phyloP scores from a whole-genome alignment of 2,329 filamentous ascomycete genomes.

The Phoma sp. region DNA sequence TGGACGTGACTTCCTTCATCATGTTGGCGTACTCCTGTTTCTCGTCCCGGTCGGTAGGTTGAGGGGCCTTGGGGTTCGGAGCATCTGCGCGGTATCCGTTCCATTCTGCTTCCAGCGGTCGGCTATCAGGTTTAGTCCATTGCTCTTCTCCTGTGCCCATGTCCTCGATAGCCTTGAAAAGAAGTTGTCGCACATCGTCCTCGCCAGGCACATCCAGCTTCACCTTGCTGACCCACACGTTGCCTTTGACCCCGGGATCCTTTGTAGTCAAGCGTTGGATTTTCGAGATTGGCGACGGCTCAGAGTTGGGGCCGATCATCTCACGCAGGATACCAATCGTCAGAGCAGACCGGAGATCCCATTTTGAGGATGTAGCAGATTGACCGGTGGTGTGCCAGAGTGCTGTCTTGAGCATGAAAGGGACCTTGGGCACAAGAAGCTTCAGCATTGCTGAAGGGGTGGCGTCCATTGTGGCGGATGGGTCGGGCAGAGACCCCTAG shows the following conservation, averaged over 20 bases:
- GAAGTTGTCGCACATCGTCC: conserved; percentile 57
- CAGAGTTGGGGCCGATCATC: conserved; percentile 38
- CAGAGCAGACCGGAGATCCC: conserved; percentile 78
- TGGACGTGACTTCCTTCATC: conserved; percentile 69
- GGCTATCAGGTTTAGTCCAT: conserved; percentile 56
- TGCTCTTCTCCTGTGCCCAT: conserved; percentile 52
- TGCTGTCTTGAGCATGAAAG: conserved; percentile 66
- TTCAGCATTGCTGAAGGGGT: conserved; percentile 44
- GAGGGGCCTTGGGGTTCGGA: conserved; percentile 51
- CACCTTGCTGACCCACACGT: conserved; percentile 80
- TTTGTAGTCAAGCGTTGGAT: conserved; percentile 66
- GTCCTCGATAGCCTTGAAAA: conserved; percentile 64
- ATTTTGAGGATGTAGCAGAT: conserved; percentile 74
- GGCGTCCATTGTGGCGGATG: conserved; percentile 38
- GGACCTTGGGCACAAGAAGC: conserved; percentile 53
- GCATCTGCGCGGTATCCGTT: conserved; percentile 69
- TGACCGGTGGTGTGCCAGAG: conserved; percentile 69
- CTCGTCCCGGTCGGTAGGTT: conserved; percentile 64
- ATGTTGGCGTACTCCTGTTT: conserved; percentile 68
- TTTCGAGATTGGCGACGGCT: conserved; percentile 37
- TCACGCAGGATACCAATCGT: conserved; percentile 72
- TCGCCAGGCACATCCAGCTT: conserved; percentile 65
- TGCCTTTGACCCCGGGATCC: conserved; percentile 74
- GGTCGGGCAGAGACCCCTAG: not conserved
- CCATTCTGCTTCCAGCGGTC: conserved; percentile 74